Evolutionary conservation across 805 yeast species (phyloP).

Genomic region (Lipomyces japonicus): DNA sequence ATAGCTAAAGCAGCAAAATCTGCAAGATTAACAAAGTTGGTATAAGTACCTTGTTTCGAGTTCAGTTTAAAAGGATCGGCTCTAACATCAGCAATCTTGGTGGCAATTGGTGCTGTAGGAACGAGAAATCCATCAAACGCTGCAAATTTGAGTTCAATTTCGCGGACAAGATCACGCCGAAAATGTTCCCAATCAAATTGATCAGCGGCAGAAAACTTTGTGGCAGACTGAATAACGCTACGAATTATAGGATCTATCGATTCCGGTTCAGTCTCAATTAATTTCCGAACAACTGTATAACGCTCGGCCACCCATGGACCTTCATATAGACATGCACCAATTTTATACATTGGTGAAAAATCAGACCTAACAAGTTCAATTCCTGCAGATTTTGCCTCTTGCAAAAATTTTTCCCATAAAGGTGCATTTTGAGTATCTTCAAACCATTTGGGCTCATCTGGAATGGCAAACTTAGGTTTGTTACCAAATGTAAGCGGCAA

Average conservation of each 20-base stretch:
- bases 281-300: constrained; percentile 72
- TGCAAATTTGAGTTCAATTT: constrained; percentile 51
- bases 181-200: constrained; percentile 83
- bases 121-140: constrained; percentile 74
- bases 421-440: constrained; percentile 78
- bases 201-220: constrained; percentile 72
- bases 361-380: constrained; percentile 61
- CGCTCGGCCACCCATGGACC: constrained; percentile 99
- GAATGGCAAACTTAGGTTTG: constrained; percentile 70
- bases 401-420: constrained; percentile 60
- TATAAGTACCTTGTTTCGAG: constrained; percentile 93
- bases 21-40: constrained; percentile 91
- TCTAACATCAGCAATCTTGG: constrained; percentile 66
- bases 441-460: constrained; percentile 68
- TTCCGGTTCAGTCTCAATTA: constrained; percentile 50
- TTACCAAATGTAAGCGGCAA: constrained; percentile 58
- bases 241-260: constrained; percentile 81
- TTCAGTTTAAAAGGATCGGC: constrained; percentile 77
- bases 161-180: constrained; percentile 72
- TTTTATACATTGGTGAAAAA: constrained; percentile 68
- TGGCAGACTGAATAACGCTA: constrained; percentile 71
- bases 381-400: constrained; percentile 48
- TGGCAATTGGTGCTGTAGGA: constrained; percentile 93
- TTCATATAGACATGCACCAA: constrained; percentile 85
- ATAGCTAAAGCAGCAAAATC: constrained; percentile 88